Conservation (phyloP, 2,329 filamentous ascomycete species). For the Exophiala sideris region DNA sequence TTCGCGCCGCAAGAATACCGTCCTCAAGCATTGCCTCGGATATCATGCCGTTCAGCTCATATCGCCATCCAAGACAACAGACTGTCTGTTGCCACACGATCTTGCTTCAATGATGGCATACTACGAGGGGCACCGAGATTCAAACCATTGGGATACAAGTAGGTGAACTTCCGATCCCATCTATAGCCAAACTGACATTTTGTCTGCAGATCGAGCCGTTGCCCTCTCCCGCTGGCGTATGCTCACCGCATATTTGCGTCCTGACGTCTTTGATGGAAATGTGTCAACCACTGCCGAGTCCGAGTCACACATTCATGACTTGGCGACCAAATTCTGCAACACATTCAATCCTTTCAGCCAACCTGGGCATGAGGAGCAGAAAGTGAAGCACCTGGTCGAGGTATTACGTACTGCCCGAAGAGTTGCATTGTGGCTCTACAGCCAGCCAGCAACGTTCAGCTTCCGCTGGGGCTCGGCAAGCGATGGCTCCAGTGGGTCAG, state of each 20-base stretch:
- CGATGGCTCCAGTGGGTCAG: neutral
- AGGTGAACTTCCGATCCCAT: too few species aligned
- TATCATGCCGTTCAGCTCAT: neutral
- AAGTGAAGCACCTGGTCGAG: conserved; percentile 23
- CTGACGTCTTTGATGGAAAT: conserved; percentile 2
- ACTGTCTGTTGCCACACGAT: conserved; percentile 1
- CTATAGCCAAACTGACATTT: too few species aligned
- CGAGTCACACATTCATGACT: conserved; percentile 9
- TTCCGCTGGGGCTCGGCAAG: neutral
- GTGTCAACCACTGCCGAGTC: neutral
- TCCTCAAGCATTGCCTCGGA: conserved; percentile 4
- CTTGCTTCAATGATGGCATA: too few species aligned
- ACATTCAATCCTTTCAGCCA: conserved; percentile 28
- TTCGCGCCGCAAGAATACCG: neutral
- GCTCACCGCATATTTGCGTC: conserved; percentile 29
- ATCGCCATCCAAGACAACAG: conserved; percentile 9
- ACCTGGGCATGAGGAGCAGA: conserved; percentile 20
- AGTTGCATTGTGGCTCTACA: conserved; percentile 31
- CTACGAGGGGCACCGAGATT: too few species aligned
- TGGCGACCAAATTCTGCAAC: conserved; percentile 17
- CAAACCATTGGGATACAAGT: too few species aligned
- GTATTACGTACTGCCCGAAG: conserved; percentile 26
- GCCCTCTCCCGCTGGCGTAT: conserved; percentile 32
- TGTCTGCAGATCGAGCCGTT: too few species aligned
- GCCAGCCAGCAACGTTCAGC: conserved; percentile 29